Base-by-base conservation (phyloP, 345 rosid species). In the Citrus maxima region DNA sequence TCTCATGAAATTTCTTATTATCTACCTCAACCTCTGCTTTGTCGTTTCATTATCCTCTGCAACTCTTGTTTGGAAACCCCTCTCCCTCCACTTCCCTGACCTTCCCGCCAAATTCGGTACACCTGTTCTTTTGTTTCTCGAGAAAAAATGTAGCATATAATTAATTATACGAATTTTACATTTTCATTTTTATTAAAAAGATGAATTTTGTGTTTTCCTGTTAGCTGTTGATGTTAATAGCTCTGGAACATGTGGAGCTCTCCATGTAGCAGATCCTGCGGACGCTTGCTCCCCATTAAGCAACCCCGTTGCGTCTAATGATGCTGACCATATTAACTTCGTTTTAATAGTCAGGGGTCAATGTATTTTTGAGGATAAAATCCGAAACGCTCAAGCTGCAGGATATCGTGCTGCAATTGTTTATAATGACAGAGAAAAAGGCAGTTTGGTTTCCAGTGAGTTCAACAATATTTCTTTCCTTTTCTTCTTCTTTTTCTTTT, bases 91-190 rank as follows among this genome's bases (percentile, higher is more conserved):
- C 73, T 93, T 89, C 79, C 72, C 89, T 24, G 91, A 87, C 87
- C 89, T 91, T 81, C 94, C 98, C 51, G 96, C 96, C 73, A 90
- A 89, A 86, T 91, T 75, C 81, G 94, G 96, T 91, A 85, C 46
- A 14, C 27, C 38, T 70, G 7, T 28, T 73, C 73, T 82, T 82
- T 80, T 71, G 83, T 55, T 69, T 51, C 51, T 63, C 63, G 8
- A 72, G 72, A 80, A 78, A 78, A 46, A 76, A 22, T 77, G 67
- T 9, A 4, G 21, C 55, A 5, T 1, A 3, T 13, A 46, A 13
- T 46, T 46, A 42, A 21, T 40, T 67, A 7, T 40, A 22, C n/a
- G 12, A 67, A 21, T 51, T 51, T 19, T 66, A 34, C 22, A 34
- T 66, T 35, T 66, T 19, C 24, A 38, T 22, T 67, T 67, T 71